Percentiles rank a stretch among this genome's conserved stretches.
Conservation (phyloP, 495 filamentous ascomycete genomes). For the Xylaria venustula region DNA sequence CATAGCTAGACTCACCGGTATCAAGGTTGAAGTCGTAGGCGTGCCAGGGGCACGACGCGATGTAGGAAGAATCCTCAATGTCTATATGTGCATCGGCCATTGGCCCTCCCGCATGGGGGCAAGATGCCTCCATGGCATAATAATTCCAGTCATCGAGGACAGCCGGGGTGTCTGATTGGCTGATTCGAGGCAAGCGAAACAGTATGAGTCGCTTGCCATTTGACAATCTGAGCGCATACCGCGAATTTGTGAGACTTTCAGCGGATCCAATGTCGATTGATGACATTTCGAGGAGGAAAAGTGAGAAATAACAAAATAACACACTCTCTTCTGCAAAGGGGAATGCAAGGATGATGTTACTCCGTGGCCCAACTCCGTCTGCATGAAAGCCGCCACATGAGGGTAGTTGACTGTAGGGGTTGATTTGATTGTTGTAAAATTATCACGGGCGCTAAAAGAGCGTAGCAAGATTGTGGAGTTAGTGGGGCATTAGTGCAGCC, state of each 20-base stretch:
- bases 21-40: conserved; percentile 59
- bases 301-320: too few relatives aligned
- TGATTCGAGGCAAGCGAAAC: conserved; percentile 49
- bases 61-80: conserved; percentile 54
- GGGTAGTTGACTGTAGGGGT: too few relatives aligned
- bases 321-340: too few relatives aligned
- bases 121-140: conserved; percentile 55
- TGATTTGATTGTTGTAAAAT: too few relatives aligned
- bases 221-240: conserved; percentile 50
- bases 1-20: conserved; percentile 54
- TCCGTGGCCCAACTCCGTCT: too few relatives aligned
- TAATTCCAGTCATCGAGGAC: conserved; percentile 51
- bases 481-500: too few relatives aligned
- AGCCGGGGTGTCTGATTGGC: conserved; percentile 27
- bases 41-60: conserved; percentile 57
- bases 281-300: conserved; percentile 22
- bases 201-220: conserved; percentile 52
- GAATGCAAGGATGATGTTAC: too few relatives aligned
- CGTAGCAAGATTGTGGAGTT: too few relatives aligned
- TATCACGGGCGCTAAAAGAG: too few relatives aligned
- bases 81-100: conserved; percentile 52
- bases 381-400: too few relatives aligned
- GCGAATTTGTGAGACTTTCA: conserved; percentile 40
- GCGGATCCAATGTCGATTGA: conserved; percentile 38
- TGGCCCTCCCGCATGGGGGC: conserved; percentile 52